phyloP scores from a whole-genome alignment of 768 basidiomycete genomes.

The Pisolithus orientalis region DNA sequence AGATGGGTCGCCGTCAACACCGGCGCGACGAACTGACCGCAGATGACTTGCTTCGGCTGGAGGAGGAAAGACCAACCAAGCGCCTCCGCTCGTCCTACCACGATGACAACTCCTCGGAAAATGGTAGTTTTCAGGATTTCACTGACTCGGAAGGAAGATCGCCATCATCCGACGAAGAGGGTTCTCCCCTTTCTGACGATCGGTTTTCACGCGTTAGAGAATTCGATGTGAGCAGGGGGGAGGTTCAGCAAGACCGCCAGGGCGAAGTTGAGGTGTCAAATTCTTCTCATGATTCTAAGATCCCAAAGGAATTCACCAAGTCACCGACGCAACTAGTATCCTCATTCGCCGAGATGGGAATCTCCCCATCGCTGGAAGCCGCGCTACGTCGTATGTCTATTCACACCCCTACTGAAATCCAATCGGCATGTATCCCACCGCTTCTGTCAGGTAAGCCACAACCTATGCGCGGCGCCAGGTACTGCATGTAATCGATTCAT shows the following conservation, averaged over 20 bases:
- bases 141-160: conserved; percentile 6
- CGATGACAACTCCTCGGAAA: background rate
- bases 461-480: background rate
- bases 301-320: conserved; percentile 5
- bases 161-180: conserved; percentile 16
- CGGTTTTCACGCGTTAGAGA: conserved; percentile 5
- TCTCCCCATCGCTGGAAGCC: conserved; percentile 51
- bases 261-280: conserved; percentile 10
- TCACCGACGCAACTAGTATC: conserved; percentile 8
- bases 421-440: conserved; percentile 84
- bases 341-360: conserved; percentile 53
- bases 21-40: conserved; percentile 26
- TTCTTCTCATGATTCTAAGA: conserved; percentile 17
- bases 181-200: conserved; percentile 6
- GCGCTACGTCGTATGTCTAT: conserved; percentile 84
- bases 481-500: background rate
- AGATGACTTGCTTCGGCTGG: conserved; percentile 42
- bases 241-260: conserved; percentile 5
- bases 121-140: conserved; percentile 3
- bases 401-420: conserved; percentile 76
- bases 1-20: conserved; percentile 2
- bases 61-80: conserved; percentile 39
- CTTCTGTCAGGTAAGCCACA: conserved; percentile 61
- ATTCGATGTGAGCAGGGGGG: background rate
- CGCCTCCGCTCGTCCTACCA: conserved; percentile 16